Percentiles rank a stretch among this genome's conserved stretches.
These are phyloP conservation scores for Fusarium sp. DNA, from an alignment of 2,329 filamentous ascomycete species.

Conservation along the genomic window DNA sequence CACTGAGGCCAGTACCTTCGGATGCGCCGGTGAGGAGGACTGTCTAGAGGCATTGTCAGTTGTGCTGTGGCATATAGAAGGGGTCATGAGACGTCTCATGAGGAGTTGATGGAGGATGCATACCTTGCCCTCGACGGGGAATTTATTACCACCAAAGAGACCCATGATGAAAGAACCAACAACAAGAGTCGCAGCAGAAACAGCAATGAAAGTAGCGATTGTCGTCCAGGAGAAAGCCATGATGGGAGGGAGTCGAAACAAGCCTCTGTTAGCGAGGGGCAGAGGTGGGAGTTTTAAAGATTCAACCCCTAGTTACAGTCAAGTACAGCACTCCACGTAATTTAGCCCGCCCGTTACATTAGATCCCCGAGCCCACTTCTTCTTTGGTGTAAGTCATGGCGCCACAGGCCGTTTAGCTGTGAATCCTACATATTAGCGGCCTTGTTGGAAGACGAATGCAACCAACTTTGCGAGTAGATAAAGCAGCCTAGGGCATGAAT, in stretches of 20 bases:
- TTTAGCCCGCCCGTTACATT: not conserved
- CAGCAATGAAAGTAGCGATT: conserved; percentile 14
- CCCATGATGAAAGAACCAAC: conserved; percentile 70
- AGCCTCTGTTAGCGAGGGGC: conserved; percentile 17
- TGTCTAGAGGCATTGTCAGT: conserved; percentile 69
- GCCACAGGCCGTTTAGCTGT: not conserved
- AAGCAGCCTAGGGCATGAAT: not conserved
- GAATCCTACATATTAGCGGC: not conserved
- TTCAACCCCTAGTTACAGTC: not conserved
- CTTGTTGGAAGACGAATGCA: not conserved
- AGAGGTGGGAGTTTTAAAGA: conserved; percentile 14
- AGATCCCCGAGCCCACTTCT: not conserved
- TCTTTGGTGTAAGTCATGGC: not conserved
- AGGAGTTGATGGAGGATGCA: conserved; percentile 39
- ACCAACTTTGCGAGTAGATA: not conserved
- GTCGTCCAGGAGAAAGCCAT: conserved; percentile 44
- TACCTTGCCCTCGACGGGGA: conserved; percentile 89
- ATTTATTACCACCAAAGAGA: conserved; percentile 78
- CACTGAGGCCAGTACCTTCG: conserved; percentile 88
- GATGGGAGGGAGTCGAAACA: conserved; percentile 2
- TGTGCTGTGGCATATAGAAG: conserved; percentile 30
- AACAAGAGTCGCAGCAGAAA: conserved; percentile 35
- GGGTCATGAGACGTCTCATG: conserved; percentile 27
- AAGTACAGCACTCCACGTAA: not conserved
- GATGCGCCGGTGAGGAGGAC: conserved; percentile 92